A percentile compares a stretch with the other conserved stretches of the same genome.
phyloP scores from a whole-genome alignment of 73 alveolate genomes.

The Stentor roeselii region DNA sequence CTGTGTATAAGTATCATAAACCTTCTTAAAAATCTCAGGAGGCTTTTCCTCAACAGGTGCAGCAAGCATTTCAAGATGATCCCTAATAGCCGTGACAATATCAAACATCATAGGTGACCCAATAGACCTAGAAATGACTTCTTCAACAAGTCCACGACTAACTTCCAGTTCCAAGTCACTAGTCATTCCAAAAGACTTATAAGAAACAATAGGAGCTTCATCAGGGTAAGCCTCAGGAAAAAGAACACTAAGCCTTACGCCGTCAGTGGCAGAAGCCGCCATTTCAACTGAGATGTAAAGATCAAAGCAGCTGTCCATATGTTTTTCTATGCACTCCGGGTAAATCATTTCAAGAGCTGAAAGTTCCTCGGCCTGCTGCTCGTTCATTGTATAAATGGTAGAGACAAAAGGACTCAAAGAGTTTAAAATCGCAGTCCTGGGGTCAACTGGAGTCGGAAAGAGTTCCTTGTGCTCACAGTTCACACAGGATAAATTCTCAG shows the following conservation, averaged over 20 bases:
- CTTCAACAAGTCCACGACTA: background rate
- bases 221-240: background rate
- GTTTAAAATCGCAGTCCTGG: too few species aligned
- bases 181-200: background rate
- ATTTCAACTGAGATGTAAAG: background rate
- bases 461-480: too few species aligned
- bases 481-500: too few species aligned
- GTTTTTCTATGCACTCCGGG: constrained; percentile 16
- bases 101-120: constrained; percentile 11
- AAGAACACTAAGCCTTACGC: background rate
- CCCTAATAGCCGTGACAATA: background rate
- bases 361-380: constrained; percentile 5
- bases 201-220: constrained; percentile 6
- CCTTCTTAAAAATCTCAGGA: background rate
- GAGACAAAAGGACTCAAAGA: too few species aligned
- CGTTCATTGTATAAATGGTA: too few species aligned
- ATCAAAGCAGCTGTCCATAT: background rate
- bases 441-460: too few species aligned
- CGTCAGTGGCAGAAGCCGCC: background rate
- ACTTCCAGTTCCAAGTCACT: background rate
- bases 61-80: background rate
- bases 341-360: background rate
- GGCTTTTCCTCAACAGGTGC: background rate
- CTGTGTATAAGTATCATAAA: background rate
- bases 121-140: background rate